A percentile compares a stretch with the other conserved stretches of the same genome.
phyloP scores from a whole-genome alignment of 345 rosid genomes.

The Salix suchowensis region DNA sequence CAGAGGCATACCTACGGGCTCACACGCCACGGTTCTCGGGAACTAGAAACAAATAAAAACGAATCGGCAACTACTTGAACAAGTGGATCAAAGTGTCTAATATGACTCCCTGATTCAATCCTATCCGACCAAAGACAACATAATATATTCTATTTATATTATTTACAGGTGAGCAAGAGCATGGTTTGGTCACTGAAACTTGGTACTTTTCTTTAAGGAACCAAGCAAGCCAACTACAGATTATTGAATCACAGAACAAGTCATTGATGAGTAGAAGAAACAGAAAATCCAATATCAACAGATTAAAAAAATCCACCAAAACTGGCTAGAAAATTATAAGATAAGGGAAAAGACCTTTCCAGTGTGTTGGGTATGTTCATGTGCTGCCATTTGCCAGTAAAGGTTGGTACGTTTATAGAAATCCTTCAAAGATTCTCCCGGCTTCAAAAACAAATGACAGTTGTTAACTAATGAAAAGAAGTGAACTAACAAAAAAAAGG shows the following conservation, averaged over 20 bases:
- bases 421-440: conserved; percentile 89
- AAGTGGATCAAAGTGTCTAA: not conserved
- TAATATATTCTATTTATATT: not conserved
- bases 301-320: not conserved
- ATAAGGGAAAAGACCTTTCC: conserved; percentile 64
- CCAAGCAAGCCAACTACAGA: not conserved
- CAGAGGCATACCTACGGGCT: too few relatives aligned
- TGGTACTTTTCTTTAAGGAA: not conserved
- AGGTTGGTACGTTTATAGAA: conserved; percentile 83
- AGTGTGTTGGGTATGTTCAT: conserved; percentile 95
- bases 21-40: too few relatives aligned
- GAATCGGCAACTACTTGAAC: too few relatives aligned
- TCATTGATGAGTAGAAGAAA: not conserved
- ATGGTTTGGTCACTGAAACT: not conserved
- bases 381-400: conserved; percentile 99
- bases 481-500: not conserved
- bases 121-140: not conserved
- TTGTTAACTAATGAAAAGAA: conserved; percentile 1
- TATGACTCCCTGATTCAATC: not conserved
- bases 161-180: too few relatives aligned
- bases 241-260: not conserved
- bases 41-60: too few relatives aligned
- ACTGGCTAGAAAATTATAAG: not conserved
- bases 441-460: conserved; percentile 41
- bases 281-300: not conserved